phyloP scores from a whole-genome alignment of 2,329 filamentous ascomycete genomes.

The Paecilomyces formosus region DNA sequence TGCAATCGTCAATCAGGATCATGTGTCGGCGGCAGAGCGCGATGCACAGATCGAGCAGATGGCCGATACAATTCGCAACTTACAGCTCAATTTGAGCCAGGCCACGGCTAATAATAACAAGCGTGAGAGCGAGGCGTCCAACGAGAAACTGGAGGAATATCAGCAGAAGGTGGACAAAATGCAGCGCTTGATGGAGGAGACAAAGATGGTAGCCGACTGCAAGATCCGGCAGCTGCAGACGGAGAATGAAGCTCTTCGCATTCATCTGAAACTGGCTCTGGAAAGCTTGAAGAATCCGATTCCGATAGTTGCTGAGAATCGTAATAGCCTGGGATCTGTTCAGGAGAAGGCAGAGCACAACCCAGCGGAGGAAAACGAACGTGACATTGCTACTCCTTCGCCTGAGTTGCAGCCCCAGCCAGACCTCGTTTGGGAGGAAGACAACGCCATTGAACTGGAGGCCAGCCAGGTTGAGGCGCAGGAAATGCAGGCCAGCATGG shows the following conservation, averaged over 20 bases:
- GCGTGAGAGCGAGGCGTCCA: slow-evolving; percentile 63
- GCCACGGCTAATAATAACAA: slow-evolving; percentile 71
- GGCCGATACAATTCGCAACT: slow-evolving; percentile 82
- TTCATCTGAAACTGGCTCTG: slow-evolving; percentile 82
- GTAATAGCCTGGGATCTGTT: slow-evolving; percentile 28
- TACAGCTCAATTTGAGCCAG: slow-evolving; percentile 67
- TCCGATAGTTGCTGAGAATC: slow-evolving; percentile 40
- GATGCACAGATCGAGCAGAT: slow-evolving; percentile 92
- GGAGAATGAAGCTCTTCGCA: slow-evolving; percentile 79
- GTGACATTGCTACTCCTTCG: slow-evolving; percentile 13
- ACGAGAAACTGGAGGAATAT: slow-evolving; percentile 87
- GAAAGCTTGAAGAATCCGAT: slow-evolving; percentile 88
- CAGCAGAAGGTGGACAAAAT: slow-evolving; percentile 82
- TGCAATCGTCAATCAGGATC: slow-evolving; percentile 91
- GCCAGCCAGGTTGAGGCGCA: slow-evolving; percentile 39
- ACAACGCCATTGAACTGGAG: slow-evolving; percentile 34
- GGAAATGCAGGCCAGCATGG: slow-evolving; percentile 76
- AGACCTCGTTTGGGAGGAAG: slow-evolving; percentile 20
- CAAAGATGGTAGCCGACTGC: slow-evolving; percentile 78
- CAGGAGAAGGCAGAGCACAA: slow-evolving; percentile 56
- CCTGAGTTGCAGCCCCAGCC: slow-evolving; percentile 10
- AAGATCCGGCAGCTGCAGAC: slow-evolving; percentile 87
- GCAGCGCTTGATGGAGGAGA: slow-evolving; percentile 95
- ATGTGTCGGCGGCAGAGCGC: slow-evolving; percentile 82
- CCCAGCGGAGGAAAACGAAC: slow-evolving; percentile 38